phyloP scores from a whole-genome alignment of 2,329 filamentous ascomycete species.

The Rosellinia necatrix region DNA sequence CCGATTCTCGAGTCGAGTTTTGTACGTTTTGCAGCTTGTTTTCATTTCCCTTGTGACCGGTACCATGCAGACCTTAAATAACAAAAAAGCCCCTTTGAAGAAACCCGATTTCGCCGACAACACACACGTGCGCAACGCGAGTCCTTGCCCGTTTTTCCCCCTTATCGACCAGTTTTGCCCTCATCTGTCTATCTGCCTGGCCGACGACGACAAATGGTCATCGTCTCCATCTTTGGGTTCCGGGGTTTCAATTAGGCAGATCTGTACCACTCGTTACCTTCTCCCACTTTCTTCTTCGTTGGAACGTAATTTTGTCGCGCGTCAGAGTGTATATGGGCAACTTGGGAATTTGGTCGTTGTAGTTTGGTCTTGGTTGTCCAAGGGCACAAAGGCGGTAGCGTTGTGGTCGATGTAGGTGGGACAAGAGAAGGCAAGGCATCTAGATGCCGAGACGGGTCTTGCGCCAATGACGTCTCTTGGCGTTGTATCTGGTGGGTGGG shows the following conservation, averaged over 20 bases:
- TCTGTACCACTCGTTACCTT: constrained; percentile 5
- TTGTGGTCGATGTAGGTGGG: constrained; percentile 36
- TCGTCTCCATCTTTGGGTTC: no score
- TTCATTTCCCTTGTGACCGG: constrained; percentile 51
- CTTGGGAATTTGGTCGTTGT: constrained; percentile 29
- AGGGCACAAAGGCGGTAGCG: constrained; percentile 15
- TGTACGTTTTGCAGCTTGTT: constrained; percentile 28
- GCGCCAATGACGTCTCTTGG: constrained; percentile 99
- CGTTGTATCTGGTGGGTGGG: constrained; percentile 81
- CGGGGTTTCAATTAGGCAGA: constrained; percentile 17
- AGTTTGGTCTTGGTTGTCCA: constrained; percentile 17
- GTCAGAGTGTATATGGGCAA: constrained; percentile 25
- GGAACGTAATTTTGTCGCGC: constrained; percentile 16
- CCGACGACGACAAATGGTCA: neutral
- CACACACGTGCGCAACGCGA: constrained; percentile 9
- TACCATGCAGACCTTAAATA: constrained; percentile 48
- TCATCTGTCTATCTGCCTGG: constrained; percentile 12
- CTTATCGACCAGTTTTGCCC: constrained; percentile 15
- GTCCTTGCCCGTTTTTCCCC: constrained; percentile 22
- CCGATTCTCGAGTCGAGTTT: constrained; percentile 1
- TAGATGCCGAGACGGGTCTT: constrained; percentile 99
- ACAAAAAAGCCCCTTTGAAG: constrained; percentile 36
- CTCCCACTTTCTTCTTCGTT: constrained; percentile 13
- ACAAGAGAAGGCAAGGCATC: constrained; percentile 60
- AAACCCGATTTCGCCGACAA: constrained; percentile 38